Conservation (phyloP, 1,284 basidiomycete genomes). For the Cutaneotrichosporon sp. region DNA sequence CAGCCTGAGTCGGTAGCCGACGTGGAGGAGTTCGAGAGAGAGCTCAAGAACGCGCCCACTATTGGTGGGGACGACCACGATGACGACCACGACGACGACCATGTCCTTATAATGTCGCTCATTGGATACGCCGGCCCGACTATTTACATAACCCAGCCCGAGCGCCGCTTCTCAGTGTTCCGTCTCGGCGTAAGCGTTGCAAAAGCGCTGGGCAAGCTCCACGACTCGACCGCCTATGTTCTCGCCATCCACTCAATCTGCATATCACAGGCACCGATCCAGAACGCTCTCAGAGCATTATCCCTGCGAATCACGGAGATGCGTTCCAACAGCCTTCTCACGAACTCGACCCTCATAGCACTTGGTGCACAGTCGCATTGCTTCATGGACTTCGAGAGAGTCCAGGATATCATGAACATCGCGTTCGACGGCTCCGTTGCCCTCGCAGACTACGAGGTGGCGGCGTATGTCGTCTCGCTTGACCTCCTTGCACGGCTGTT, state of each 20-base stretch:
- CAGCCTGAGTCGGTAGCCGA: slow-evolving; percentile 22
- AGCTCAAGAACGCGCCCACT: slow-evolving; percentile 3
- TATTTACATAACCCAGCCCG: slow-evolving; percentile 30
- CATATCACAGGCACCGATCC: slow-evolving; percentile 21
- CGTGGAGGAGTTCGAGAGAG: slow-evolving; percentile 21
- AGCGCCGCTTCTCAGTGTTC: slow-evolving; percentile 25
- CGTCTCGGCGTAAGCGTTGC: slow-evolving; percentile 29
- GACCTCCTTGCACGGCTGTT: slow-evolving; percentile 27
- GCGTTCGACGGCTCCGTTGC: slow-evolving; percentile 28
- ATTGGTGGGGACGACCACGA: slow-evolving; percentile 18
- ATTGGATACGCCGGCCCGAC: slow-evolving; percentile 36
- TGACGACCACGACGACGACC: slow-evolving; percentile 18
- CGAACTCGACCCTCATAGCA: slow-evolving; percentile 22
- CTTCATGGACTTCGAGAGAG: slow-evolving; percentile 10
- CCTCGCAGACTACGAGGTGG: slow-evolving; percentile 36
- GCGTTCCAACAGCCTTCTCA: slow-evolving; percentile 23
- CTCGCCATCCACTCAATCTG: slow-evolving; percentile 26
- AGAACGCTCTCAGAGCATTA: slow-evolving; percentile 18
- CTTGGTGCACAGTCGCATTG: slow-evolving; percentile 28
- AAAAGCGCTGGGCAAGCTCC: slow-evolving; percentile 18
- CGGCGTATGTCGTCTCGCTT: slow-evolving; percentile 29
- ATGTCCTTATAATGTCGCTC: slow-evolving; percentile 30
- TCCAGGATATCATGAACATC: slow-evolving; percentile 10
- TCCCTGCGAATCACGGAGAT: slow-evolving; percentile 15
- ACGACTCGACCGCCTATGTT: slow-evolving; percentile 31